Conservation (phyloP, 805 yeast genomes). For the Metschnikowia bowlesiae region DNA sequence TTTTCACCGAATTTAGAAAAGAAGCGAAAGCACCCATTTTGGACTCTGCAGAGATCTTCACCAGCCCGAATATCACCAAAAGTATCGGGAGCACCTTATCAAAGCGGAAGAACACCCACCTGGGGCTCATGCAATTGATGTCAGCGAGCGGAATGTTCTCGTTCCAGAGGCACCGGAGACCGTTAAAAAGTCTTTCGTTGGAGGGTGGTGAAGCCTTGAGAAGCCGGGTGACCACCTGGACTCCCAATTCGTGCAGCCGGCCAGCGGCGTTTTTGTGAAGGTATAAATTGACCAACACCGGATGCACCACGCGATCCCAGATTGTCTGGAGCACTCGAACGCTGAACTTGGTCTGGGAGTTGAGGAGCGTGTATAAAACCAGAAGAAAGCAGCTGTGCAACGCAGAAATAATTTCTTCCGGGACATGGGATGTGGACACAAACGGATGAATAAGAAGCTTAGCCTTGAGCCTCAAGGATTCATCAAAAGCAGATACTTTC, state of each 20-base stretch:
- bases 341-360: constrained; percentile 16
- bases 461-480: constrained; percentile 11
- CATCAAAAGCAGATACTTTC: constrained; percentile 1
- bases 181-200: constrained; percentile 21
- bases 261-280: constrained; percentile 24
- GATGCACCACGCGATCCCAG: constrained; percentile 37
- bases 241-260: constrained; percentile 29
- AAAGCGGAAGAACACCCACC: constrained; percentile 32
- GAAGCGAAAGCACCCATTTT: constrained; percentile 22
- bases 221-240: constrained; percentile 22
- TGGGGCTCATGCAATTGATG: constrained; percentile 26
- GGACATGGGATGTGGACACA: constrained; percentile 4
- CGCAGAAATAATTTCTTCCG: constrained; percentile 24
- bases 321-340: constrained; percentile 27
- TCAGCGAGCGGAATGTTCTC: constrained; percentile 29
- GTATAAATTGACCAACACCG: constrained; percentile 29
- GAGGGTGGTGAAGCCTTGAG: constrained; percentile 19
- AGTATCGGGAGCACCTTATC: constrained; percentile 28
- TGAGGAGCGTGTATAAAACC: constrained; percentile 25
- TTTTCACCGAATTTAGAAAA: constrained; percentile 25
- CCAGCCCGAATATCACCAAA: constrained; percentile 22
- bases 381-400: constrained; percentile 28
- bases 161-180: constrained; percentile 29
- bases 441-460: constrained; percentile 26
- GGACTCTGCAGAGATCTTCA: constrained; percentile 19